Base-by-base conservation (phyloP, 73 alveolate genomes). In the Loxodes magnus region DNA sequence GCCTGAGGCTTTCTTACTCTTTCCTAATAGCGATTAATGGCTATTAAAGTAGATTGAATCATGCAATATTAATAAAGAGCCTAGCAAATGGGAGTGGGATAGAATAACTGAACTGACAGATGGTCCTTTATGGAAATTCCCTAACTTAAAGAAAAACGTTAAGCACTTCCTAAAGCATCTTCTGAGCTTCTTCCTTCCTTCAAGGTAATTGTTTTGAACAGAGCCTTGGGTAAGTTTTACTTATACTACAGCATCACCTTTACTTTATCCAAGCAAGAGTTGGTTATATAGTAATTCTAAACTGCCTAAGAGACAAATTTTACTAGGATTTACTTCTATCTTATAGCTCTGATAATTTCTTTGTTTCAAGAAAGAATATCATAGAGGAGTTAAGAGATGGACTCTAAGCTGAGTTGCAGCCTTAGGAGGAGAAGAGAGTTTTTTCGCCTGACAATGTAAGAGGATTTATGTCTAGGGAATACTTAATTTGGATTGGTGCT, bases 221-320 rank as follows among this genome's bases (percentile, higher is more conserved):
- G n/a, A n/a, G n/a, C n/a, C n/a, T n/a, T n/a, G n/a, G n/a, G n/a
- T n/a, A n/a, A n/a, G n/a, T 46, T 41, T 19, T 41, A 10, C 17
- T 16, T 22, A 37, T 46, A 2, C 59, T 41, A 22, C 27, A 41
- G 59, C 46, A 46, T 10, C 51, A 14, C 26, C 10, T 10, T 0
- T 25, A 46, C 27, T 46, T 46, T 25, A 17, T 46, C 17, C 22
- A 46, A 24, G 50, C 59, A 1, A 37, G 59, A 1, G 39, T 46
- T 9, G 59, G 59, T 41, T 10, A 3, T 2, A 1, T 22, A 24
- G 22, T 46, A 22, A 46, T 46, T 9, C 15, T 46, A 10, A 37
- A 25, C 10, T 46, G 43, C 59, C 59, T 25, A 46, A 41, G 27
- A 46, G 59, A 46, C 16, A 41, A 41, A 1, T 25, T 46, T 1